Percentiles rank a stretch among this genome's conserved stretches.
Evolutionary conservation across 2,329 filamentous ascomycete genomes (phyloP).

Genomic region (Stachybotrys chartarum): DNA sequence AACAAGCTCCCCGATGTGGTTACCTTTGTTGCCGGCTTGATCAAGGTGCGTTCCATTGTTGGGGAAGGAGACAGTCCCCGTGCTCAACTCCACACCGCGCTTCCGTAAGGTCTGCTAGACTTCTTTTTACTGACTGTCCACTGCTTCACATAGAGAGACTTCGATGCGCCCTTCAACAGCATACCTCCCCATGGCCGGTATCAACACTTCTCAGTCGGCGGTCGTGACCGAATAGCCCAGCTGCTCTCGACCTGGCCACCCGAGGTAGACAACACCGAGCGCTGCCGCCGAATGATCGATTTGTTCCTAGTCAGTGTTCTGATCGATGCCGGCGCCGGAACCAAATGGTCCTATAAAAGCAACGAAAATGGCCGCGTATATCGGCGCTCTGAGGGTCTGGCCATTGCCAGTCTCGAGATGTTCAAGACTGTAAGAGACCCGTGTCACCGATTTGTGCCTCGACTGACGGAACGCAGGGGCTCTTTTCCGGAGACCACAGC

Average conservation of each 20-base stretch:
- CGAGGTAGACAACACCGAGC: conserved; percentile 63
- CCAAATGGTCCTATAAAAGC: conserved; percentile 87
- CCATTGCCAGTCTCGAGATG: conserved; percentile 75
- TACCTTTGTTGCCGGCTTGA: conserved; percentile 82
- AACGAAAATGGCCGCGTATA: conserved; percentile 79
- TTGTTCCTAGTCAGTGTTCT: conserved; percentile 75
- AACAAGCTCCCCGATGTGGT: conserved; percentile 77
- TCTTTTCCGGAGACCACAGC: conserved; percentile 74
- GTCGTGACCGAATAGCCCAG: conserved; percentile 64
- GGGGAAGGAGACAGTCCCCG: too few species aligned
- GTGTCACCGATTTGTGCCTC: not conserved
- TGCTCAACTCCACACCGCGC: not conserved
- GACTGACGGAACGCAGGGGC: conserved; percentile 42
- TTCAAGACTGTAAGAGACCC: conserved; percentile 61
- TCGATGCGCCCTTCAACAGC: conserved; percentile 44
- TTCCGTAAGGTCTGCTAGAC: not conserved
- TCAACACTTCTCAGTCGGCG: conserved; percentile 80
- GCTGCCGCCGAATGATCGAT: conserved; percentile 68
- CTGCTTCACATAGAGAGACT: conserved; percentile 37
- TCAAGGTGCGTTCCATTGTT: conserved; percentile 57
- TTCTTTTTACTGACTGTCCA: conserved; percentile 5
- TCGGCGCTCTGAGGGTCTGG: conserved; percentile 79
- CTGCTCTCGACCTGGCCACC: conserved; percentile 63
- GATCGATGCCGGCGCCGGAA: conserved; percentile 83
- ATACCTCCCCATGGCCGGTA: conserved; percentile 86